Base-by-base conservation (phyloP, 257 asterid species). In the Ilex aquifolium region DNA sequence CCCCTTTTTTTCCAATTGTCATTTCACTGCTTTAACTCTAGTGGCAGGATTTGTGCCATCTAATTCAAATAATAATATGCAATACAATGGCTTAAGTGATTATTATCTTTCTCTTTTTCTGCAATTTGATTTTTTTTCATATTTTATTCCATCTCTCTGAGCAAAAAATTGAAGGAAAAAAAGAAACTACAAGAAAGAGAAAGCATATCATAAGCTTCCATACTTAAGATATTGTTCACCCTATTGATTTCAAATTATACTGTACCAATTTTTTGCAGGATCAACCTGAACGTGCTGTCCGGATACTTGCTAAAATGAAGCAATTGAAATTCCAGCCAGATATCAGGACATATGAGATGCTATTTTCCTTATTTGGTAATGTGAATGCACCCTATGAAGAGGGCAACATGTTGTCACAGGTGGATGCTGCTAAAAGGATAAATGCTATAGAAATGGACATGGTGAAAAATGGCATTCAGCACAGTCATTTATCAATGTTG, bases 361-460 rank as follows among this genome's bases (percentile, higher is more conserved):
- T 91, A 67, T 79, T 88, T 79, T 82, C 95, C 65, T 72, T 91
- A 77, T 87, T 91, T 77, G 95, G 88, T 65, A 83, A 79, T 17
- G 89, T 85, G 61, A 85, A 86, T 79, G 84, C 86, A 61, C 95
- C 95, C 52, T 88, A 84, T 57, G 95, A 86, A 67, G 83, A 74
- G 4, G 82, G 88, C 50, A 71, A 82, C 70, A 32, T 76, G 69
- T 62, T 64, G 66, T 89, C 95, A 48, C 97, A 84, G 70, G 76
- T 64, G 68, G 95, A 81, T 68, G 91, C 66, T 76, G 76, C 82
- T 64, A 83, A 68, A 80, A 87, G 96, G 79, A 79, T 91, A 71
- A 69, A 64, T 57, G 83, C 80, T 70, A 88, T 91, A 68, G 95
- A 88, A 85, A 80, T 65, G 88, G 97, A 91, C 72, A 91, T 91